A percentile compares a stretch with the other conserved stretches of the same genome.
These are phyloP conservation scores for Populus hybrid DNA, from an alignment of 441 rosid species.

Conservation along the genomic window DNA sequence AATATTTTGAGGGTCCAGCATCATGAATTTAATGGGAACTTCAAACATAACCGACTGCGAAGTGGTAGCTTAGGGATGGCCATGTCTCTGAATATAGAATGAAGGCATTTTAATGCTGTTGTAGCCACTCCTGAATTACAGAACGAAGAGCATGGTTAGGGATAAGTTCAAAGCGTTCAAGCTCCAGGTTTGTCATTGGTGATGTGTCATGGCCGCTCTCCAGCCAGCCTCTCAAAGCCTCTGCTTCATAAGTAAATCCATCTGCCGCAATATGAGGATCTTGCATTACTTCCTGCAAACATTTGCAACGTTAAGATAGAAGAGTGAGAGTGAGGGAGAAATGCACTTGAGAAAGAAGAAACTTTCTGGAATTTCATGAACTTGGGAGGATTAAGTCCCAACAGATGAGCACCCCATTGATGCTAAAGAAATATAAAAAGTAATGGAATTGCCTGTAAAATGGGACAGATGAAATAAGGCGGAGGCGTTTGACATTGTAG, in stretches of 20 bases:
- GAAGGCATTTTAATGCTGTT: constrained; percentile 23
- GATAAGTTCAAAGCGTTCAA: constrained; percentile 59
- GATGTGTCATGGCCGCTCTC: constrained; percentile 83
- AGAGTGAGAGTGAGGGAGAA: not conserved
- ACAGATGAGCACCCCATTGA: not conserved
- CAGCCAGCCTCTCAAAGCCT: constrained; percentile 90
- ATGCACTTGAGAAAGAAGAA: not conserved
- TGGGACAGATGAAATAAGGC: constrained; percentile 84
- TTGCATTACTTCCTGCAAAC: constrained; percentile 81
- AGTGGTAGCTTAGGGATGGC: not conserved
- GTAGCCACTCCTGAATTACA: constrained; percentile 72
- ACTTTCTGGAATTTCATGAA: not conserved
- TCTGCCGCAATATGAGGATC: constrained; percentile 96
- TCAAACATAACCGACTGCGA: not conserved
- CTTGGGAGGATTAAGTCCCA: constrained; percentile 1
- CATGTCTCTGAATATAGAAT: not conserved
- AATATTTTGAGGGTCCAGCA: not conserved
- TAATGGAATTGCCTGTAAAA: constrained; percentile 59
- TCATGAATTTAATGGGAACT: not conserved
- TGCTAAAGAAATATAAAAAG: not conserved
- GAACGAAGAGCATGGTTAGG: constrained; percentile 89
- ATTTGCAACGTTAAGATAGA: not conserved
- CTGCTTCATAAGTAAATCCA: constrained; percentile 89
- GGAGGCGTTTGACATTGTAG: constrained; percentile 66
- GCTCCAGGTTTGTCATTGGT: constrained; percentile 77